Percentiles rank a stretch among this genome's conserved stretches.
Conservation (phyloP, 495 filamentous ascomycete genomes). For the Neurospora africana region DNA sequence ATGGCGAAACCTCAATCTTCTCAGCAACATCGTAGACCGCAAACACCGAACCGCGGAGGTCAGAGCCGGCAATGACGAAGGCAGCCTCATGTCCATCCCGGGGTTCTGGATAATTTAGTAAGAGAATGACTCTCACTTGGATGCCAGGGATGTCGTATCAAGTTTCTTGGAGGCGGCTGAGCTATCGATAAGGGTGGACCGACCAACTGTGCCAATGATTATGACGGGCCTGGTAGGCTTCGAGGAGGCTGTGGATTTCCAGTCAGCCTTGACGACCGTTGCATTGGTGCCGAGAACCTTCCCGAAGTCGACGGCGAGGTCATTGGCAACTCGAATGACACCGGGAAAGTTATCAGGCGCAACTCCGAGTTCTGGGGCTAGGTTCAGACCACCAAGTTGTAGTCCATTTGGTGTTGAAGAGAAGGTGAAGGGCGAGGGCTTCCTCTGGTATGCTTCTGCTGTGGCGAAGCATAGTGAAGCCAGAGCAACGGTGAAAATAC, state of each 20-base stretch:
- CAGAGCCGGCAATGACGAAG: conserved; percentile 51
- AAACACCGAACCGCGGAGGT: conserved; percentile 51
- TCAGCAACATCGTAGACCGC: conserved; percentile 54
- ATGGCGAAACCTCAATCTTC: conserved; percentile 54
- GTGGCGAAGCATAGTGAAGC: conserved; percentile 1
- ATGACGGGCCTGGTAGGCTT: conserved; percentile 24
- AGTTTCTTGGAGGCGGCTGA: conserved; percentile 36
- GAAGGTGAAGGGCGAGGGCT: conserved; percentile 16
- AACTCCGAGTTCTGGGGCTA: conserved; percentile 20
- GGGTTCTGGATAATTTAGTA: conserved; percentile 40
- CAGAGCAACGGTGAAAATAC: conserved; percentile 3
- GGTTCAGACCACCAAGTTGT: conserved; percentile 14
- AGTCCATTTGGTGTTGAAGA: conserved; percentile 6
- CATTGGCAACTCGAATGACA: conserved; percentile 36
- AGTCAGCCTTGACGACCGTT: conserved; percentile 18
- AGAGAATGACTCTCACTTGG: conserved; percentile 52
- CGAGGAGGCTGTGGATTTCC: conserved; percentile 16
- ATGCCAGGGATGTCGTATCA: conserved; percentile 34
- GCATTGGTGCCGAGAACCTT: conserved; percentile 37
- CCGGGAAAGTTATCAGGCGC: conserved; percentile 33
- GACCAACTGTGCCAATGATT: conserved; percentile 41
- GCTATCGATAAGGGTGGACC: conserved; percentile 37
- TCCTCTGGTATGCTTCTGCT: conserved; percentile 5
- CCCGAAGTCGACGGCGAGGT: conserved; percentile 42
- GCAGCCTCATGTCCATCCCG: conserved; percentile 37